Conservation (phyloP, 2,329 filamentous ascomycete genomes). For the Ascocoryne sarcoides region DNA sequence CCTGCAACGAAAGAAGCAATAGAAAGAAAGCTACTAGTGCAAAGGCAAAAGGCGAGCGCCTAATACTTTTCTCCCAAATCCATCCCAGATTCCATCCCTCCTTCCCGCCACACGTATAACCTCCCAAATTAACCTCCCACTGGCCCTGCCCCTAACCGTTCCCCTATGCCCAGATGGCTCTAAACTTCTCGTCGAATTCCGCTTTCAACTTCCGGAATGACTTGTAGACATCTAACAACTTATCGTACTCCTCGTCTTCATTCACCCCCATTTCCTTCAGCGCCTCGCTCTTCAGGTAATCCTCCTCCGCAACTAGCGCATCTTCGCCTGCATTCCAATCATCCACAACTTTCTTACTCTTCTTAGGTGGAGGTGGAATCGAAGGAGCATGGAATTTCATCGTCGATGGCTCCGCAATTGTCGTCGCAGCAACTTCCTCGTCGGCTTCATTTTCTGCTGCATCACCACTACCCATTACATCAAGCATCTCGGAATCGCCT, state of each 20-base stretch:
- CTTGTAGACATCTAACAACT: constrained; percentile 46
- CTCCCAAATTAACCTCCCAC: too few relatives aligned
- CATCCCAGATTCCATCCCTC: too few relatives aligned
- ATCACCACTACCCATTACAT: constrained; percentile 41
- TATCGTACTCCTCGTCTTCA: constrained; percentile 34
- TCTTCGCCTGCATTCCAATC: constrained; percentile 39
- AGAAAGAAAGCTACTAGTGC: too few relatives aligned
- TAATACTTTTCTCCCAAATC: too few relatives aligned
- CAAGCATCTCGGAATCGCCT: constrained; percentile 35
- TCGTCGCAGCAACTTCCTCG: constrained; percentile 27
- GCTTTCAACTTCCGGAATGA: constrained; percentile 48
- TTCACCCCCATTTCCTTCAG: constrained; percentile 25
- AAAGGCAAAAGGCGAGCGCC: too few relatives aligned
- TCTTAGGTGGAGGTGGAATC: constrained; percentile 8
- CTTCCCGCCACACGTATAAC: too few relatives aligned
- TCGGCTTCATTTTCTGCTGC: constrained; percentile 34
- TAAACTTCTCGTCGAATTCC: constrained; percentile 56
- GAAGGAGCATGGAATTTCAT: constrained; percentile 2
- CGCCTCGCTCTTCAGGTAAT: constrained; percentile 26
- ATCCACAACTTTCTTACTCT: constrained; percentile 35
- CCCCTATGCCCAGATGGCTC: constrained; percentile 23
- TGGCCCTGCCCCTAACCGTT: too few relatives aligned
- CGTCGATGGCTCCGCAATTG: constrained; percentile 3
- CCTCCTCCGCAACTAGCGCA: constrained; percentile 31
- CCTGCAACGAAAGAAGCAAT: too few relatives aligned